These are phyloP conservation scores for Citrus maxima DNA, from an alignment of 345 rosid species.

Conservation along the genomic window DNA sequence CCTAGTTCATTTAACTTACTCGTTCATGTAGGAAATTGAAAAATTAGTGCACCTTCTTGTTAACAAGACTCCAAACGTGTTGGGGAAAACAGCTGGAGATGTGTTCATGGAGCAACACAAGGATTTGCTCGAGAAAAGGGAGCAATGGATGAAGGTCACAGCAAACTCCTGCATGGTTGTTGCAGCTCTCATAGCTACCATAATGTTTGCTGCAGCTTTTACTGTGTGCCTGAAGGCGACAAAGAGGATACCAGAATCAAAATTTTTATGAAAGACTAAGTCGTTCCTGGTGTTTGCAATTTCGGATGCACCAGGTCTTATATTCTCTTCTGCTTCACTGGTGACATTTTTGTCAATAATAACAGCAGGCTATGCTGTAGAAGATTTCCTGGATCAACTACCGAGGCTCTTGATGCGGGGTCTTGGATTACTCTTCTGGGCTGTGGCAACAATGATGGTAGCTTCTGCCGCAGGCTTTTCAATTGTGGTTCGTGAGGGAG, in stretches of 20 bases:
- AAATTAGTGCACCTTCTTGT: not conserved
- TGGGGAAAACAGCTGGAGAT: slow-evolving; percentile 10
- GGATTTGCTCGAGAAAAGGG: slow-evolving; percentile 5
- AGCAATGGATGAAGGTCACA: slow-evolving; percentile 17
- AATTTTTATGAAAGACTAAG: too few relatives aligned
- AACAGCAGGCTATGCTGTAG: too few relatives aligned
- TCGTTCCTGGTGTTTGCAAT: too few relatives aligned
- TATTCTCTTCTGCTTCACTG: too few relatives aligned
- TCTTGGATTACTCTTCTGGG: too few relatives aligned
- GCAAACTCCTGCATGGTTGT: slow-evolving; percentile 14
- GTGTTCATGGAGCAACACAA: not conserved
- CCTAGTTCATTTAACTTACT: too few relatives aligned
- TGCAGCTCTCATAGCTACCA: slow-evolving; percentile 16
- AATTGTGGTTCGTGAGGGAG: not conserved
- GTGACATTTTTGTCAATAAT: too few relatives aligned
- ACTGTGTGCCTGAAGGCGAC: slow-evolving; percentile 12
- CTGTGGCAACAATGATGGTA: slow-evolving; percentile 12
- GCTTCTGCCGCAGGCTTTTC: not conserved
- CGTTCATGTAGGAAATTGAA: not conserved
- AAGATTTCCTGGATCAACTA: too few relatives aligned
- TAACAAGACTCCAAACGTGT: not conserved
- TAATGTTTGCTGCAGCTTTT: slow-evolving; percentile 16
- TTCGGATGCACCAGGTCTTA: too few relatives aligned
- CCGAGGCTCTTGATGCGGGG: not conserved
- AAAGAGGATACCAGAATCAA: not conserved